These are phyloP conservation scores for Aquilaria agallochum DNA, from an alignment of 441 rosid genomes.

Conservation along the genomic window DNA sequence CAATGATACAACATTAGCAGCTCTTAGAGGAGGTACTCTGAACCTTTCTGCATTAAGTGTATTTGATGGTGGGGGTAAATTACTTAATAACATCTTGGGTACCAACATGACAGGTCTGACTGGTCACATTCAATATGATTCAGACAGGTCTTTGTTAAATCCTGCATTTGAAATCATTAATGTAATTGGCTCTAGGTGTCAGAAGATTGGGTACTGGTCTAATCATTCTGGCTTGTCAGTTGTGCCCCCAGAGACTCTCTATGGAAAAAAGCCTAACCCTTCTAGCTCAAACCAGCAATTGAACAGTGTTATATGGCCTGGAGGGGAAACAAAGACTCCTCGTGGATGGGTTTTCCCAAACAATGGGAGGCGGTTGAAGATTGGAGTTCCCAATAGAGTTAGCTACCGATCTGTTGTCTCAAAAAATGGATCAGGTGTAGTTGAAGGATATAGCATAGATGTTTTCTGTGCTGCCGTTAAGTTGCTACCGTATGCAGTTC, in stretches of 20 bases:
- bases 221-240: conserved; percentile 76
- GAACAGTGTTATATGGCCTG: conserved; percentile 73
- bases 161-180: conserved; percentile 82
- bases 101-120: conserved; percentile 70
- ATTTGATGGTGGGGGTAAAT: conserved; percentile 59
- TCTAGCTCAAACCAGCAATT: conserved; percentile 76
- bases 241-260: conserved; percentile 66
- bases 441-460: conserved; percentile 82
- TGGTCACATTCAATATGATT: conserved; percentile 58
- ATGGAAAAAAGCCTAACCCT: conserved; percentile 52
- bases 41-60: conserved; percentile 71
- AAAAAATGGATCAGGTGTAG: conserved; percentile 34
- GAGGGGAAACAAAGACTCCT: conserved; percentile 54
- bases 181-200: conserved; percentile 35
- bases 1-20: conserved; percentile 41
- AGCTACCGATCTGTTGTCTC: conserved; percentile 59
- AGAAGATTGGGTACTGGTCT: conserved; percentile 83
- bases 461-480: conserved; percentile 72
- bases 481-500: conserved; percentile 82
- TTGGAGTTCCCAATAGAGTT: conserved; percentile 78
- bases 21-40: conserved; percentile 42
- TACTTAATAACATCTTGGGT: conserved; percentile 51
- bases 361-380: conserved; percentile 70
- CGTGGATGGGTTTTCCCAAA: conserved; percentile 97
- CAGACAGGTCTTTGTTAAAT: conserved; percentile 48